Base-by-base conservation (phyloP, 768 basidiomycete genomes). In the Podaxis sp. region DNA sequence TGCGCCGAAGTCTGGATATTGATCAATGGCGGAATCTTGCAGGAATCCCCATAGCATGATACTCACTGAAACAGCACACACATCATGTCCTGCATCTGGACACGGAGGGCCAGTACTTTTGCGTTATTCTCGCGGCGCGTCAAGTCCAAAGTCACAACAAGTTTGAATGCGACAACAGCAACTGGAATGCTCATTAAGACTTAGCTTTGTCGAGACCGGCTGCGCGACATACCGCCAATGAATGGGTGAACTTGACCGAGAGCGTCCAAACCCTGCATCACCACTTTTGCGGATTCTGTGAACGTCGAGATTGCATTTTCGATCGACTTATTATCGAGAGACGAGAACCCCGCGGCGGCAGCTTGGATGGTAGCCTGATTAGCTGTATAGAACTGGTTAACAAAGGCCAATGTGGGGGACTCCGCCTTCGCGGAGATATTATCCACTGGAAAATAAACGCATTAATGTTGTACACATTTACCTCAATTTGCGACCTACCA, bases 71-170 rank as follows among this genome's bases (percentile, higher is more conserved):
- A 73, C 20, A 85, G 75, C 2, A 74, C 74, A 22, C 68, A 60
- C 78, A 85, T 81, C 73, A 81, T 76, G 46, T 83, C 76, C 62
- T 75, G 76, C 82, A 86, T 86, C 65, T 82, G 77, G 7, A 79
- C 60, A 49, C 80, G 79, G 7, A 86, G 70, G 2, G 75, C 71
- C 1, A 78, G 61, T 3, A 84, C 75, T 63, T 82, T 83, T 59
- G 76, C 78, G 60, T 85, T 80, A 58, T 86, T 86, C 22, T 83
- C 82, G 20, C 80, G 73, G n/a, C 83, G 74, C 2, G 78, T 80
- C 55, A 80, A 56, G 56, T 84, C 83, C 37, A 85, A 70, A 17
- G 78, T 76, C 37, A 83, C 74, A 2, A 82, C 82, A 0, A 82
- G 72, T 38, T 79, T 75, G 70, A 86, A 85, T 1, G 84, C 83